These are phyloP conservation scores for Leptodermis oblonga DNA, from an alignment of 257 asterid genomes.

Conservation along the genomic window DNA sequence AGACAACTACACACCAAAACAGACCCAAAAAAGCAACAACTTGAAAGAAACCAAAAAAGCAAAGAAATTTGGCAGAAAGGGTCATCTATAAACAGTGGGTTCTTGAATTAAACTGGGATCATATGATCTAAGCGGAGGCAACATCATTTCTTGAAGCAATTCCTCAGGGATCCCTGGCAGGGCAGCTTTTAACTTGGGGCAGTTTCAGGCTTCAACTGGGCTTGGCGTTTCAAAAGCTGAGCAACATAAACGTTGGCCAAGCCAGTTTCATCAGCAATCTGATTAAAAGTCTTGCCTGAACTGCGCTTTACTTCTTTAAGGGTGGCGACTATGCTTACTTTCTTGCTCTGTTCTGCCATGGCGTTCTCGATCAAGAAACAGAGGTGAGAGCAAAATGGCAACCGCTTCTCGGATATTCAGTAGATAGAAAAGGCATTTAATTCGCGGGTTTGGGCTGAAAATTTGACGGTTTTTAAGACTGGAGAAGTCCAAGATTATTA, in stretches of 20 bases:
- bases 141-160: slow-evolving; percentile 58
- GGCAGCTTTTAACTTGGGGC: slow-evolving; percentile 64
- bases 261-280: slow-evolving; percentile 79
- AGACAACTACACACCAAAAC: not conserved
- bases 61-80: not conserved
- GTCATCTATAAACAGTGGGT: slow-evolving; percentile 76
- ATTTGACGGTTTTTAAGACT: not conserved
- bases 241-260: slow-evolving; percentile 92
- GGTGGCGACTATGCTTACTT: slow-evolving; percentile 38
- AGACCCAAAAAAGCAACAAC: not conserved
- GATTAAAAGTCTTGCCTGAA: slow-evolving; percentile 60
- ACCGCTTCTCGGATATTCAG: too few relatives aligned
- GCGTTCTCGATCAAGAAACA: too few relatives aligned
- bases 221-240: slow-evolving; percentile 88
- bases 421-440: too few relatives aligned
- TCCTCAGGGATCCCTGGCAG: slow-evolving; percentile 60
- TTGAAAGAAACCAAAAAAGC: not conserved
- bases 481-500: not conserved
- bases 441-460: too few relatives aligned
- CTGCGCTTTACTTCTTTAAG: slow-evolving; percentile 53
- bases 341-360: slow-evolving; percentile 12
- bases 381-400: too few relatives aligned
- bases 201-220: slow-evolving; percentile 83
- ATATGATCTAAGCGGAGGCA: slow-evolving; percentile 66
- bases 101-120: slow-evolving; percentile 73